phyloP scores from a whole-genome alignment of 192 early-diverging fungal species.

The Gonapodya sp. region DNA sequence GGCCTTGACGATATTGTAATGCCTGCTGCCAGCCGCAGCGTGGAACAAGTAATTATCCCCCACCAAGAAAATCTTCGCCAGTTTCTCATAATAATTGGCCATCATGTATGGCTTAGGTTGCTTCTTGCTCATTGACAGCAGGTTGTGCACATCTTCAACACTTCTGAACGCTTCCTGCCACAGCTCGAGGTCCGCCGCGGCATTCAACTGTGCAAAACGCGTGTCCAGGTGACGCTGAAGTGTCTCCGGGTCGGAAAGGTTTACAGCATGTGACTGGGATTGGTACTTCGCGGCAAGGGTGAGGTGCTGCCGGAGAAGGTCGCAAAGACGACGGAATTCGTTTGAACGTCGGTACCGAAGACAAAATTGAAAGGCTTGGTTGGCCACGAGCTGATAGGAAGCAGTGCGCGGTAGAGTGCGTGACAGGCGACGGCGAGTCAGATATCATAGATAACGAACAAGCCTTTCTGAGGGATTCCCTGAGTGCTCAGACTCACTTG shows the following conservation, averaged over 20 bases:
- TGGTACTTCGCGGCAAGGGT: constrained; percentile 77
- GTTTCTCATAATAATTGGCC: constrained; percentile 98
- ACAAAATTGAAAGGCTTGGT: constrained; percentile 95
- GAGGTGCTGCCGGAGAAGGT: constrained; percentile 90
- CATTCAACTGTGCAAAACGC: constrained; percentile 92
- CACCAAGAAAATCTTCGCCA: constrained; percentile 92
- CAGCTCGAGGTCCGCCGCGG: constrained; percentile 90
- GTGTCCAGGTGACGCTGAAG: constrained; percentile 94
- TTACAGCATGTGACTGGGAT: constrained; percentile 80
- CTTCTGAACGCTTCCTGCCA: constrained; percentile 99
- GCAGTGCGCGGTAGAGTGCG: constrained; percentile 3
- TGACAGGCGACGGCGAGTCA: no score
- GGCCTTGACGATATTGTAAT: constrained; percentile 64
- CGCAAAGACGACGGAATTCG: constrained; percentile 97
- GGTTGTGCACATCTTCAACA: constrained; percentile 93
- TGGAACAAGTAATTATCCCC: constrained; percentile 97
- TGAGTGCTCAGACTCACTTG: constrained; percentile 47
- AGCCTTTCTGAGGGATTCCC: background rate
- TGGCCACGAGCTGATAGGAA: constrained; percentile 54
- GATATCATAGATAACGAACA: background rate
- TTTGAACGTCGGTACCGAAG: constrained; percentile 89
- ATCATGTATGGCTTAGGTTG: constrained; percentile 88
- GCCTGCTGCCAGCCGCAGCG: constrained; percentile 92
- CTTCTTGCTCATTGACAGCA: constrained; percentile 74
- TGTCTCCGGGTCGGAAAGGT: constrained; percentile 91